Evolutionary conservation across 208 protist species (phyloP).

Genomic region (Angomonas deanei): DNA sequence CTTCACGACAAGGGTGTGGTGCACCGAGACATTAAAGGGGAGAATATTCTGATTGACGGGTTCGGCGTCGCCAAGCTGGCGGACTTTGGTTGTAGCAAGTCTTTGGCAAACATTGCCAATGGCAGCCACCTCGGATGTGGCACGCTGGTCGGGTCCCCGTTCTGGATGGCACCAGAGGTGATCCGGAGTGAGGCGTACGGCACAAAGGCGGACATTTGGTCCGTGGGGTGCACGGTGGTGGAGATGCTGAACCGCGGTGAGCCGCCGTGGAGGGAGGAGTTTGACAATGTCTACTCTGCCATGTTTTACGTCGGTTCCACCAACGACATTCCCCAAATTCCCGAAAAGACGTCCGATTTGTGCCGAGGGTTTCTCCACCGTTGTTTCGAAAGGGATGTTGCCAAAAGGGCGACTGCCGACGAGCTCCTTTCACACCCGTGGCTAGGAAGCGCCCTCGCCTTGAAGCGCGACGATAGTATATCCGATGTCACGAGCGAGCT

Average conservation of each 20-base stretch:
- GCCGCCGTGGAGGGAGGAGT: constrained; percentile 69
- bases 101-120: constrained; percentile 52
- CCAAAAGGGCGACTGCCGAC: constrained; percentile 55
- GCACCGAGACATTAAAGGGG: constrained; percentile 91
- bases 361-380: constrained; percentile 63
- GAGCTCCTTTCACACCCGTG: constrained; percentile 76
- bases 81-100: constrained; percentile 86
- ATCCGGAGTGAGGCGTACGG: constrained; percentile 79
- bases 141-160: constrained; percentile 72
- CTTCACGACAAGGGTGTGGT: constrained; percentile 83
- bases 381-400: constrained; percentile 73
- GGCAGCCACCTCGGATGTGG: constrained; percentile 53
- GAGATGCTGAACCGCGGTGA: constrained; percentile 88
- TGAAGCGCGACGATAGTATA: constrained; percentile 13
- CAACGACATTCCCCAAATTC: constrained; percentile 59
- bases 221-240: constrained; percentile 88
- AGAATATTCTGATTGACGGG: constrained; percentile 85
- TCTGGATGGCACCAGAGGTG: constrained; percentile 88
- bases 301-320: constrained; percentile 79
- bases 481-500: constrained; percentile 12
- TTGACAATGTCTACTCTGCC: constrained; percentile 75
- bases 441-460: constrained; percentile 27
- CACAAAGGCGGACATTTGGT: constrained; percentile 91
- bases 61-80: constrained; percentile 85
- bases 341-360: constrained; percentile 59